phyloP scores from a whole-genome alignment of 2,329 filamentous ascomycete species.

The Aspergillus pseudoglaucus region DNA sequence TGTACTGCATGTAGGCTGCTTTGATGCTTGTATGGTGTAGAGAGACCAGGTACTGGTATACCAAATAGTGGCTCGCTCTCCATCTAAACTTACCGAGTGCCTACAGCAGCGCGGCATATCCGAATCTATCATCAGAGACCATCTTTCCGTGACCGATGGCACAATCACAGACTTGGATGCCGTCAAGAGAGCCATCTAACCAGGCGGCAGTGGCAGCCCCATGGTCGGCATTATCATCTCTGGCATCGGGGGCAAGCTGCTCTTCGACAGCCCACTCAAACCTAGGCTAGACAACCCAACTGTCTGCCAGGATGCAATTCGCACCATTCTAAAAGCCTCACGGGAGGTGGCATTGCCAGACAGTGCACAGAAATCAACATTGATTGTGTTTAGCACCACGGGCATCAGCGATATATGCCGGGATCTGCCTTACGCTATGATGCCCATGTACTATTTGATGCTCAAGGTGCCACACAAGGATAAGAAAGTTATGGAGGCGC shows the following conservation, averaged over 20 bases:
- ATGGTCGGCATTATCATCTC: conserved; percentile 40
- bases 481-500: conserved; percentile 28
- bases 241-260: conserved; percentile 40
- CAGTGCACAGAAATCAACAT: conserved; percentile 10
- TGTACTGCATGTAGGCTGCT: too few relatives aligned
- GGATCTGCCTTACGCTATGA: conserved; percentile 26
- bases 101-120: conserved; percentile 38
- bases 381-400: conserved; percentile 29
- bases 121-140: conserved; percentile 23
- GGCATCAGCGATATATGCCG: conserved; percentile 22
- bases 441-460: conserved; percentile 26
- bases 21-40: conserved; percentile 7
- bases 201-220: conserved; percentile 7
- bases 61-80: conserved; percentile 41
- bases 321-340: conserved; percentile 19
- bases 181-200: conserved; percentile 32
- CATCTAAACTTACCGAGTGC: conserved; percentile 42
- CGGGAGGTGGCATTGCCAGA: conserved; percentile 1
- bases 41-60: conserved; percentile 12
- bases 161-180: conserved; percentile 38
- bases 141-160: conserved; percentile 46
- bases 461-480: conserved; percentile 31
- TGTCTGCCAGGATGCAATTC: conserved; percentile 27
- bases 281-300: conserved; percentile 27
- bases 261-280: conserved; percentile 19